These are phyloP conservation scores for Pyrus hybrid DNA, from an alignment of 331 rosid species.

Conservation along the genomic window DNA sequence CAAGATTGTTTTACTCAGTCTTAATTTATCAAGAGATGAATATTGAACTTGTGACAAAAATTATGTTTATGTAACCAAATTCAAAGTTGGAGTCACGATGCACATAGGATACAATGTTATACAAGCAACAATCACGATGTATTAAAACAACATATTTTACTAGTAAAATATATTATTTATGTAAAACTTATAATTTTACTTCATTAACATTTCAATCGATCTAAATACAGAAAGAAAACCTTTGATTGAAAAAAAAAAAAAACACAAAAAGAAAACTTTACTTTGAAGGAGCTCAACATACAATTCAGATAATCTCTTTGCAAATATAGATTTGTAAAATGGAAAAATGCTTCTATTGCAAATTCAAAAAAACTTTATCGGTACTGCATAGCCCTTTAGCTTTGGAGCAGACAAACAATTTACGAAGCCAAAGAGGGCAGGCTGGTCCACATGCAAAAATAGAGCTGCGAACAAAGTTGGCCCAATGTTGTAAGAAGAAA, in stretches of 20 bases:
- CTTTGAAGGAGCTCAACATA: not conserved
- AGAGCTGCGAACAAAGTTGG: not conserved
- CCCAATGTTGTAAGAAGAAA: not conserved
- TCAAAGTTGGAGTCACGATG: not conserved
- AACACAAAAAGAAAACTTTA: too few relatives aligned
- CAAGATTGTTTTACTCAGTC: too few relatives aligned
- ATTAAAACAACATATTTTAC: too few relatives aligned
- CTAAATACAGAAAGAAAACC: not conserved
- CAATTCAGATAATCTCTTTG: too few relatives aligned
- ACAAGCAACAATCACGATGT: too few relatives aligned
- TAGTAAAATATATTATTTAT: too few relatives aligned
- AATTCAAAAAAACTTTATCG: not conserved
- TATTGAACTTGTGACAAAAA: too few relatives aligned
- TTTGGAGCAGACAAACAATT: not conserved
- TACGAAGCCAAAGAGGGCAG: not conserved
- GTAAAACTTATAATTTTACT: too few relatives aligned
- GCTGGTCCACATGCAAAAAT: not conserved
- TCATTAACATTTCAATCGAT: not conserved
- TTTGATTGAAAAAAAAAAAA: too few relatives aligned
- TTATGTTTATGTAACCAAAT: not conserved
- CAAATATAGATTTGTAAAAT: not conserved
- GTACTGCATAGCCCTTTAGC: not conserved
- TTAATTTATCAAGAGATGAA: too few relatives aligned
- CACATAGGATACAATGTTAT: too few relatives aligned
- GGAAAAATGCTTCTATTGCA: too few relatives aligned